These are phyloP conservation scores for Juncus inflexus DNA, from an alignment of 176 grass and related monocot species.

Conservation along the genomic window DNA sequence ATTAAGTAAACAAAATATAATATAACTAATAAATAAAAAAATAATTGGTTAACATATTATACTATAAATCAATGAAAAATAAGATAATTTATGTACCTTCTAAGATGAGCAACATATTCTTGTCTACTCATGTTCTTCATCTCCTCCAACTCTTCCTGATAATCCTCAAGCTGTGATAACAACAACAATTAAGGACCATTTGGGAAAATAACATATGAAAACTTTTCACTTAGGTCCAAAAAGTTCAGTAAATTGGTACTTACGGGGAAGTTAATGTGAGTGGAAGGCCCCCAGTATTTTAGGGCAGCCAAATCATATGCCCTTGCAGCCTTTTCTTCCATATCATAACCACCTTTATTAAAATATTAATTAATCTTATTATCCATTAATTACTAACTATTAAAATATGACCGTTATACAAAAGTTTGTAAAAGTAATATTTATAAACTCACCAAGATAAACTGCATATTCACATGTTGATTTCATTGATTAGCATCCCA, in stretches of 20 bases:
- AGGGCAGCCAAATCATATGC: slow-evolving; percentile 96
- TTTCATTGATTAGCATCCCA: slow-evolving; percentile 28
- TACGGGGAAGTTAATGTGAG: slow-evolving; percentile 99
- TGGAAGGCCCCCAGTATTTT: slow-evolving; percentile 98
- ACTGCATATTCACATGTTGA: slow-evolving; percentile 41
- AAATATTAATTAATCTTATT: slow-evolving; percentile 20
- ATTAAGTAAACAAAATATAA: not conserved
- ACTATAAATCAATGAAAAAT: too few species aligned
- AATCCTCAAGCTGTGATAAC: slow-evolving; percentile 60
- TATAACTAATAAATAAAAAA: not conserved
- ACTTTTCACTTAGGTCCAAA: slow-evolving; percentile 15
- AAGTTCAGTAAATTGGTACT: not conserved
- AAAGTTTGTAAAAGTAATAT: slow-evolving; percentile 4
- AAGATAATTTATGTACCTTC: slow-evolving; percentile 47
- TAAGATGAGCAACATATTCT: slow-evolving; percentile 94
- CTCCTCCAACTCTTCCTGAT: slow-evolving; percentile 89
- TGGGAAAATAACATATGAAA: not conserved
- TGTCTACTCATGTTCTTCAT: slow-evolving; percentile 99
- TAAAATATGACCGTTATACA: not conserved
- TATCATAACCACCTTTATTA: slow-evolving; percentile 86
- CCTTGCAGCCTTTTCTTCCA: slow-evolving; percentile 99
- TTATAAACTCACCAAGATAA: slow-evolving; percentile 74
- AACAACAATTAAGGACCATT: slow-evolving; percentile 3
- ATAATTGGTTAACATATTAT: not conserved
- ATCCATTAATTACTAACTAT: slow-evolving; percentile 3